Evolutionary conservation across 1,139 yeast genomes (phyloP).

Genomic region (Hanseniaspora gamundiae): DNA sequence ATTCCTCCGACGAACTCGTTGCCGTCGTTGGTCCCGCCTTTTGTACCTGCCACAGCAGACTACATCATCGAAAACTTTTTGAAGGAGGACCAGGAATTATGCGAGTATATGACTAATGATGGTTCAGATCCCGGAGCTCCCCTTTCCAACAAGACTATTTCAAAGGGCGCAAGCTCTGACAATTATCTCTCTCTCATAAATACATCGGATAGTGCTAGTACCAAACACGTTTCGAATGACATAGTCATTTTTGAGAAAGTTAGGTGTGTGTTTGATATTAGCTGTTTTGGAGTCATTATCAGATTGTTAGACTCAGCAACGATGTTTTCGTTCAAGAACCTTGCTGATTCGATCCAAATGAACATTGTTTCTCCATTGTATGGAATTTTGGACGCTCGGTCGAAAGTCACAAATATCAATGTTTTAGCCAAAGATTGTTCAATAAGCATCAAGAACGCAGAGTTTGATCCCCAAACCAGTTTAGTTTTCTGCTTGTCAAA

Average conservation of each 20-base stretch:
- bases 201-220: not conserved
- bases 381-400: not conserved
- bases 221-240: not conserved
- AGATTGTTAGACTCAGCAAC: not conserved
- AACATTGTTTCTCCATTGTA: slow-evolving; percentile 3
- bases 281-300: slow-evolving; percentile 1
- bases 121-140: not conserved
- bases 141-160: not conserved
- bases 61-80: slow-evolving; percentile 28
- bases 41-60: slow-evolving; percentile 35
- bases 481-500: not conserved
- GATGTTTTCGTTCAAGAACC: slow-evolving; percentile 1
- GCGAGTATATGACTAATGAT: not conserved
- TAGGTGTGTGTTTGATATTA: slow-evolving; percentile 3
- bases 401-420: slow-evolving; percentile 1
- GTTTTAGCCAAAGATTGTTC: not conserved
- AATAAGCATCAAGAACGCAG: not conserved
- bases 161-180: not conserved
- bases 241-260: slow-evolving; percentile 1
- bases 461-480: not conserved
- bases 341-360: slow-evolving; percentile 4
- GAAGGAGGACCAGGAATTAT: slow-evolving; percentile 9
- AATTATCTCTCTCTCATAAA: too few species aligned
- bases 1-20: slow-evolving; percentile 50
- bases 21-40: slow-evolving; percentile 55